Evolutionary conservation across 257 asterid genomes (phyloP).

Genomic region (Eucommia ulmoides): DNA sequence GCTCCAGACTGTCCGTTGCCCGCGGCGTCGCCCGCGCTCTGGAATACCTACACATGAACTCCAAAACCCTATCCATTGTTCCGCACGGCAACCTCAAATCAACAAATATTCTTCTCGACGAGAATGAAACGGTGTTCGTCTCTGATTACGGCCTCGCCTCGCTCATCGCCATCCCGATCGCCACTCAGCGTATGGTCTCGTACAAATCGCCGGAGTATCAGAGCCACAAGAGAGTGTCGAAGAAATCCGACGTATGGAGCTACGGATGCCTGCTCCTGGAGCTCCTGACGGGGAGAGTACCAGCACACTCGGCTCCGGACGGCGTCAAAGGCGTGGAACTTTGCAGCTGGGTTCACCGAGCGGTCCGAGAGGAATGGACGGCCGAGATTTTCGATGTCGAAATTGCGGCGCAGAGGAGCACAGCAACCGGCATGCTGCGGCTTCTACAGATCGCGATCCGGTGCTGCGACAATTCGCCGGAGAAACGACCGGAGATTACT

Average conservation of each 20-base stretch:
- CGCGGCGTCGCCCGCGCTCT: slow-evolving; percentile 48
- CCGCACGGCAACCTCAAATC: slow-evolving; percentile 73
- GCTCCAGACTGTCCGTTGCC: slow-evolving; percentile 44
- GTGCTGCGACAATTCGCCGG: slow-evolving; percentile 56
- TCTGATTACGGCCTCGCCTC: slow-evolving; percentile 56
- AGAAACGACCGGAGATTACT: slow-evolving; percentile 52
- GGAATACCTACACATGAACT: slow-evolving; percentile 41
- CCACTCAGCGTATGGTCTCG: slow-evolving; percentile 48
- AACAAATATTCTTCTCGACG: slow-evolving; percentile 52
- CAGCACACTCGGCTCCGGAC: slow-evolving; percentile 41
- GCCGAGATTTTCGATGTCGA: slow-evolving; percentile 82
- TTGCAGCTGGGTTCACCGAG: slow-evolving; percentile 67
- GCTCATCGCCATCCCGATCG: slow-evolving; percentile 36
- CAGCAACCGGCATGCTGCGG: slow-evolving; percentile 52
- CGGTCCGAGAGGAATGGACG: slow-evolving; percentile 90
- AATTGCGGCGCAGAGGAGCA: slow-evolving; percentile 52
- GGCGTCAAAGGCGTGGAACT: slow-evolving; percentile 54
- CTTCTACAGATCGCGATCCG: slow-evolving; percentile 51
- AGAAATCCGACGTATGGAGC: slow-evolving; percentile 76
- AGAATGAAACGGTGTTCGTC: slow-evolving; percentile 28
- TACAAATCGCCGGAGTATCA: slow-evolving; percentile 61
- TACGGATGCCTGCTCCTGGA: slow-evolving; percentile 62
- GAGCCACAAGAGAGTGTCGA: slow-evolving; percentile 27
- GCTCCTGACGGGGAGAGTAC: slow-evolving; percentile 49
- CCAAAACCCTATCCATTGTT: slow-evolving; percentile 26